A percentile compares a stretch with the other conserved stretches of the same genome.
phyloP scores from a whole-genome alignment of 331 rosid species.

The Quercus tomentella region DNA sequence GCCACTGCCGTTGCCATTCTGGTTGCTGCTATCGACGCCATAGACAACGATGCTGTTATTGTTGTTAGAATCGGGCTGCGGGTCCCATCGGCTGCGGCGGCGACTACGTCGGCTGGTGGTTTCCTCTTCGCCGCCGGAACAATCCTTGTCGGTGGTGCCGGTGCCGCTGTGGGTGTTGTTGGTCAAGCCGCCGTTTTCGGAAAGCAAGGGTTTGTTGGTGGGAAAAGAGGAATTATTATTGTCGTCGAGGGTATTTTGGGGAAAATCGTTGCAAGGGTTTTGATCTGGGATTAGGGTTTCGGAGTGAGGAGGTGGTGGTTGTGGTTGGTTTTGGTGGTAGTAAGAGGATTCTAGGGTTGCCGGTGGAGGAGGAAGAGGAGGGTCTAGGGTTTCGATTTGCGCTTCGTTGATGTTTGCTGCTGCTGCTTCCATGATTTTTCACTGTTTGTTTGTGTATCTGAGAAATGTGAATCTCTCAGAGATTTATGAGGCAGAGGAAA shows the following conservation, averaged over 20 bases:
- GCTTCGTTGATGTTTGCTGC: no score
- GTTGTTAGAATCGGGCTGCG: conserved; percentile 65
- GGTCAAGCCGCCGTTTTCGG: conserved; percentile 72
- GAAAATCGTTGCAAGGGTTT: background rate
- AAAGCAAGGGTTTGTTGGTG: conserved; percentile 39
- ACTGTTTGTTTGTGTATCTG: no score
- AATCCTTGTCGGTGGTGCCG: conserved; percentile 64
- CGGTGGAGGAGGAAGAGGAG: conserved; percentile 18
- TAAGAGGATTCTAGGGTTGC: conserved; percentile 22
- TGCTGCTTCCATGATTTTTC: no score
- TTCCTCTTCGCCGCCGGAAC: conserved; percentile 93
- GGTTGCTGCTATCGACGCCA: conserved; percentile 24
- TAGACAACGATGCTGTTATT: background rate
- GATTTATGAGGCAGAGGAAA: no score
- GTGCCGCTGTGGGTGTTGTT: conserved; percentile 61
- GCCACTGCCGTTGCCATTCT: conserved; percentile 35
- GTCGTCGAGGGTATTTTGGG: background rate
- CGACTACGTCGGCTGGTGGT: conserved; percentile 77
- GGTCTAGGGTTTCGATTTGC: background rate
- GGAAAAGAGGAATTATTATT: conserved; percentile 3
- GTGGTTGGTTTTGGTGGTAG: conserved; percentile 19
- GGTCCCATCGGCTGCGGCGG: conserved; percentile 93
- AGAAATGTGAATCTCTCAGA: no score
- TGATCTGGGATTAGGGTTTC: conserved; percentile 4
- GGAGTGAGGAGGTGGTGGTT: background rate